A percentile compares a stretch with the other conserved stretches of the same genome.
These are phyloP conservation scores for Auricularia cornea DNA, from an alignment of 768 basidiomycete genomes.

Conservation along the genomic window DNA sequence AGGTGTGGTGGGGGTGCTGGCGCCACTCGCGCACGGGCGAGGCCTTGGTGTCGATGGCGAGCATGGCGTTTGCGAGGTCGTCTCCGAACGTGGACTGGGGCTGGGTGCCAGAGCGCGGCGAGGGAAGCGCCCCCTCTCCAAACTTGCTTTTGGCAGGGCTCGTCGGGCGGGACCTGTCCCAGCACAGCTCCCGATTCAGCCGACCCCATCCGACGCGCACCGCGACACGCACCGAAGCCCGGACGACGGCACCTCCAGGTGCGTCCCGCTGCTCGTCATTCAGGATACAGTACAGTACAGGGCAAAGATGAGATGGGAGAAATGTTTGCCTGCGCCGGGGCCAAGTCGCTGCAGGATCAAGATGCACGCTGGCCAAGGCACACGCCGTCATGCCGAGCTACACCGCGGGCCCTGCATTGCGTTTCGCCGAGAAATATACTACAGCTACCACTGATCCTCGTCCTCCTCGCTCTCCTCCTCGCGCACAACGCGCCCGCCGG, in stretches of 20 bases:
- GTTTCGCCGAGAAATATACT: not conserved
- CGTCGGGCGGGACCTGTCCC: not conserved
- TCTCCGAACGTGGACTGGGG: not conserved
- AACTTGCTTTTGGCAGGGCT: not conserved
- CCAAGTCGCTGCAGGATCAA: not conserved
- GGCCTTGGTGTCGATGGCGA: not conserved
- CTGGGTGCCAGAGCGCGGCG: not conserved
- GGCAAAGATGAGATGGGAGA: not conserved
- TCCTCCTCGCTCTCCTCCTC: not conserved
- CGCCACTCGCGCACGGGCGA: not conserved
- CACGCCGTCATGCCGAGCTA: not conserved
- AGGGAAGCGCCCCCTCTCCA: not conserved
- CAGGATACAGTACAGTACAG: not conserved
- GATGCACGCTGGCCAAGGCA: not conserved
- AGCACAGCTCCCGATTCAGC: not conserved
- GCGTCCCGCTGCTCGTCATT: not conserved
- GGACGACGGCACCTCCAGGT: not conserved
- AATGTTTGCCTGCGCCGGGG: not conserved
- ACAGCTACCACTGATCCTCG: not conserved
- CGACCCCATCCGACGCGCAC: not conserved
- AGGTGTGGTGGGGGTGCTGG: not conserved
- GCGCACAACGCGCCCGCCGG: not conserved
- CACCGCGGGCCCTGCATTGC: too few relatives aligned
- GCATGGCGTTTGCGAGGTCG: not conserved
- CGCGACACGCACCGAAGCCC: not conserved